These are phyloP conservation scores for Kodamaea hsintzibuensis DNA, from an alignment of 805 yeast species.

Conservation along the genomic window DNA sequence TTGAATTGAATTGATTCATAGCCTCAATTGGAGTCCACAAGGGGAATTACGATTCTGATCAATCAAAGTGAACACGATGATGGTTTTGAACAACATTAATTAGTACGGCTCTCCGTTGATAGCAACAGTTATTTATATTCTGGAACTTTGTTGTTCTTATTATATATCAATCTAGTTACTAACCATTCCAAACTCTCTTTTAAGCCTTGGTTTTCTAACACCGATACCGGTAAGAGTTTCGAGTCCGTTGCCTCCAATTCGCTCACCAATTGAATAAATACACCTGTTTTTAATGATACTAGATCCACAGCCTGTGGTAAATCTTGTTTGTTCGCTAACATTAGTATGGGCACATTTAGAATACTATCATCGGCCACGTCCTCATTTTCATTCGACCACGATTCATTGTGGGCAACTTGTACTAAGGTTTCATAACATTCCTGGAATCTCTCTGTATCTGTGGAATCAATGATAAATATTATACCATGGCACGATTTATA, in stretches of 20 bases:
- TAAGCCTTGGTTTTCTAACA: slow-evolving; percentile 80
- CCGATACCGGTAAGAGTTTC: slow-evolving; percentile 86
- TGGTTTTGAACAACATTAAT: background rate
- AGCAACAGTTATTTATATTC: slow-evolving; percentile 36
- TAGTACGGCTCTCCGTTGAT: background rate
- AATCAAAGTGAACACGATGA: background rate
- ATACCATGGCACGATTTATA: slow-evolving; percentile 87
- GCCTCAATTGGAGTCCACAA: too few species aligned
- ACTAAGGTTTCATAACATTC: slow-evolving; percentile 74
- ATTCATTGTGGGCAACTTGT: slow-evolving; percentile 42
- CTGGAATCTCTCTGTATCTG: slow-evolving; percentile 77
- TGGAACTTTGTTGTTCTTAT: slow-evolving; percentile 63
- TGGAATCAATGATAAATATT: slow-evolving; percentile 88
- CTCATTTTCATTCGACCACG: slow-evolving; percentile 34
- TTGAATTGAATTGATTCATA: too few species aligned
- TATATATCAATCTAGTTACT: slow-evolving; percentile 65
- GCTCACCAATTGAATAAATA: slow-evolving; percentile 78
- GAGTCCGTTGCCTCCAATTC: slow-evolving; percentile 87
- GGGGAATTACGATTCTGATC: too few species aligned
- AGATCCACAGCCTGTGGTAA: slow-evolving; percentile 48
- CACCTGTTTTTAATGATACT: slow-evolving; percentile 72
- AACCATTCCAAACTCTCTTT: slow-evolving; percentile 90
- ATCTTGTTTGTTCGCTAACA: slow-evolving; percentile 96
- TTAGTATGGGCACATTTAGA: slow-evolving; percentile 80
- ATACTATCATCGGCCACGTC: slow-evolving; percentile 14